These are phyloP conservation scores for Neckera pumila DNA, from an alignment of 225 moss, liverwort and hornwort species.

Conservation along the genomic window DNA sequence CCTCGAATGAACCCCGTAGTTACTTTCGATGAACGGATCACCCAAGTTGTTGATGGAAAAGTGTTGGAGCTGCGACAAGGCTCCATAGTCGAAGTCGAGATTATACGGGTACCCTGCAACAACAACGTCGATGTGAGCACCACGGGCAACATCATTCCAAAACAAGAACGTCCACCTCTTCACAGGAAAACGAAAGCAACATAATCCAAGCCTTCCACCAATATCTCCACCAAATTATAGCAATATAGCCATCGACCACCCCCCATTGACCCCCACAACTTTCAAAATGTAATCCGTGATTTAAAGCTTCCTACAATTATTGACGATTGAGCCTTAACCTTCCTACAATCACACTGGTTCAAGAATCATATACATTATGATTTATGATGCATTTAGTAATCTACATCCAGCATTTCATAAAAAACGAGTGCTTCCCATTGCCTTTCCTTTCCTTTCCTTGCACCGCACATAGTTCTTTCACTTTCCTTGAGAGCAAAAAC, in stretches of 20 bases:
- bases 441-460: not conserved
- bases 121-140: not conserved
- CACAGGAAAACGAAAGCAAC: not conserved
- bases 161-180: not conserved
- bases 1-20: slow-evolving; percentile 84
- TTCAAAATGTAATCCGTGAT: not conserved
- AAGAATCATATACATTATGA: not conserved
- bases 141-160: not conserved
- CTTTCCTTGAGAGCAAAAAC: not conserved
- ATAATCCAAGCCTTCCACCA: not conserved
- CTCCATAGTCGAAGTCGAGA: slow-evolving; percentile 89
- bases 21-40: slow-evolving; percentile 91
- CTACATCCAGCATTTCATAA: not conserved
- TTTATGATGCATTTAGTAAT: not conserved
- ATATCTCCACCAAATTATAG: not conserved
- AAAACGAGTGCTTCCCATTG: not conserved
- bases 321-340: not conserved
- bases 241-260: not conserved
- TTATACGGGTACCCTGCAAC: slow-evolving; percentile 70
- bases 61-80: slow-evolving; percentile 81
- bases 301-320: not conserved
- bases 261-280: not conserved
- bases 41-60: slow-evolving; percentile 89
- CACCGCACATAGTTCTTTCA: not conserved
- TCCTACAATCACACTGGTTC: not conserved